Conservation (phyloP, 441 rosid species). For the Pelargonium australe region DNA sequence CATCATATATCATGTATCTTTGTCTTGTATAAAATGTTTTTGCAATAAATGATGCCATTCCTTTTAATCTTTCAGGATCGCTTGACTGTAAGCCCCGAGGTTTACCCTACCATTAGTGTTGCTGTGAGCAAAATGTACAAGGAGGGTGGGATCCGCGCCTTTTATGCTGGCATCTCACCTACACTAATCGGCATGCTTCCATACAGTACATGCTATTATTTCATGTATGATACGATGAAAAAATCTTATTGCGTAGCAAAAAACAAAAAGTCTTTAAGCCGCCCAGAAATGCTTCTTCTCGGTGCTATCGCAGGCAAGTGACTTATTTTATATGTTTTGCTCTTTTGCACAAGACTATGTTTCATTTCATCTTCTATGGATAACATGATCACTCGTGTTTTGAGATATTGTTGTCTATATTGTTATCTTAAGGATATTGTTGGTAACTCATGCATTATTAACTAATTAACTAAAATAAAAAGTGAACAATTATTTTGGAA, state of each 20-base stretch:
- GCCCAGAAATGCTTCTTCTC: slow-evolving; percentile 78
- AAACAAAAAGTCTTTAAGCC: slow-evolving; percentile 68
- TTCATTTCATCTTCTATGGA: not conserved
- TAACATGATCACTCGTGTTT: not conserved
- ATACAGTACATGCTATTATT: slow-evolving; percentile 92
- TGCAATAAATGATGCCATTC: slow-evolving; percentile 13
- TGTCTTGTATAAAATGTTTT: slow-evolving; percentile 3
- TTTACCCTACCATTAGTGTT: slow-evolving; percentile 68
- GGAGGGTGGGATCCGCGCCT: slow-evolving; percentile 77
- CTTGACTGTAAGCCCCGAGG: slow-evolving; percentile 72
- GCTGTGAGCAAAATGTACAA: slow-evolving; percentile 69
- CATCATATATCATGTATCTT: not conserved
- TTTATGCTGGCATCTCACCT: slow-evolving; percentile 80
- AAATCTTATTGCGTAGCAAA: slow-evolving; percentile 61
- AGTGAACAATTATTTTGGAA: too few species aligned
- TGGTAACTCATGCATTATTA: too few species aligned
- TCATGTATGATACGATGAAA: slow-evolving; percentile 80
- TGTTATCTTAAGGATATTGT: too few species aligned
- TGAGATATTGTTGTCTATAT: too few species aligned
- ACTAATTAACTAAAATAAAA: too few species aligned
- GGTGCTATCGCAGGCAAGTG: slow-evolving; percentile 80
- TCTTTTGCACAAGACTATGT: not conserved
- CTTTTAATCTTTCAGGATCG: slow-evolving; percentile 61
- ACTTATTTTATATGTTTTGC: not conserved
- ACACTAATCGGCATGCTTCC: slow-evolving; percentile 96